phyloP scores from a whole-genome alignment of 257 asterid genomes.

The Nicotiana otophora region DNA sequence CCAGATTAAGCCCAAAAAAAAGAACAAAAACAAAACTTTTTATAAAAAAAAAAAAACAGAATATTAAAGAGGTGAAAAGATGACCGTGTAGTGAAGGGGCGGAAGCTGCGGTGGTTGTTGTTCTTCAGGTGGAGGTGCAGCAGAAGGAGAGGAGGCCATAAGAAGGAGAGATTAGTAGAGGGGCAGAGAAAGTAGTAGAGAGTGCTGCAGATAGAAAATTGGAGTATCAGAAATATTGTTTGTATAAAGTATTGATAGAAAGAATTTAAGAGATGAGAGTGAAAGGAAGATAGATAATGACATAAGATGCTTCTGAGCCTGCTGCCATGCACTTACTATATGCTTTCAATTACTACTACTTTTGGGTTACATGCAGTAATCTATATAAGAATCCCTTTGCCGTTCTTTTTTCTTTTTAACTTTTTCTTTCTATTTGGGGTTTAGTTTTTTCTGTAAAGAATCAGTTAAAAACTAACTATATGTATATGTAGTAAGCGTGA shows the following conservation, averaged over 20 bases:
- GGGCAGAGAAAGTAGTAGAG: neutral
- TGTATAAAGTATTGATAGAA: neutral
- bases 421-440: neutral
- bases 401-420: neutral
- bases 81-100: constrained; percentile 61
- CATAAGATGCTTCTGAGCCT: constrained; percentile 2
- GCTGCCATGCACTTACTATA: neutral
- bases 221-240: too few relatives aligned
- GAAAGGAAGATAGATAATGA: neutral
- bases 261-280: constrained; percentile 5
- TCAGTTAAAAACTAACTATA: neutral
- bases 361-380: neutral
- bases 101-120: constrained; percentile 26
- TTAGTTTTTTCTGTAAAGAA: neutral
- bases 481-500: neutral
- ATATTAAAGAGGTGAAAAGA: neutral
- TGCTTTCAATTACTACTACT: neutral
- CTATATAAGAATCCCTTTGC: neutral
- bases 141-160: constrained; percentile 40
- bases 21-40: neutral
- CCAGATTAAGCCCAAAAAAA: neutral
- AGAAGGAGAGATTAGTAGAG: neutral
- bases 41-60: neutral
- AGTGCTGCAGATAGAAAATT: neutral
- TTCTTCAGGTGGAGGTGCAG: constrained; percentile 32